These are phyloP conservation scores for Spergularia marina DNA, from an alignment of 148 eudicot species.

Conservation along the genomic window DNA sequence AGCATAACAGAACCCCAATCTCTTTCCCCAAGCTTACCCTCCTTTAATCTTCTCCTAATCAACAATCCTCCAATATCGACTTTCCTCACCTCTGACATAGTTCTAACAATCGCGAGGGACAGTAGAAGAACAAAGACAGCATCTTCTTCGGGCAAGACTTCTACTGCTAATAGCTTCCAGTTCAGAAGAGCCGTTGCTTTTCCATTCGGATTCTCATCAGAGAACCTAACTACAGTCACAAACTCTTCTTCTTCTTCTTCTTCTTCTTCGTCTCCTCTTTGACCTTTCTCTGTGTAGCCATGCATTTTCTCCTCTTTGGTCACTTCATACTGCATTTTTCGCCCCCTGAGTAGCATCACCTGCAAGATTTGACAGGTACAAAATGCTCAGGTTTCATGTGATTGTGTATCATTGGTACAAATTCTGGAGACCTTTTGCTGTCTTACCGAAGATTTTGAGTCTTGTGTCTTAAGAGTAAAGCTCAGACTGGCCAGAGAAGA, in stretches of 20 bases:
- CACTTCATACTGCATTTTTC: constrained; percentile 62
- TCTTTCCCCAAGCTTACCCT: constrained; percentile 52
- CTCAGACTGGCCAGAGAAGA: constrained; percentile 37
- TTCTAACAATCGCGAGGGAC: constrained; percentile 60
- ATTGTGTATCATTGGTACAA: background rate
- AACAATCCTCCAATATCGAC: constrained; percentile 75
- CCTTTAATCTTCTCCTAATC: constrained; percentile 63
- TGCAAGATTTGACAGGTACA: constrained; percentile 21
- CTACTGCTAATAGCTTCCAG: constrained; percentile 73
- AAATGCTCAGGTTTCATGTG: background rate
- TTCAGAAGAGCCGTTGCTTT: constrained; percentile 89
- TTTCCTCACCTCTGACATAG: constrained; percentile 58
- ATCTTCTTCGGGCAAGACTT: constrained; percentile 83
- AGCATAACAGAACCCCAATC: constrained; percentile 85
- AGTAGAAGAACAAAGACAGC: constrained; percentile 67
- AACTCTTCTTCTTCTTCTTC: constrained; percentile 58
- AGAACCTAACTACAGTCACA: constrained; percentile 66
- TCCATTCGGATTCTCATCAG: constrained; percentile 75
- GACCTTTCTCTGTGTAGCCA: constrained; percentile 2
- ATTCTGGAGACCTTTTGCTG: background rate
- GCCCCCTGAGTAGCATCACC: constrained; percentile 66
- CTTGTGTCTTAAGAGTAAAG: constrained; percentile 40
- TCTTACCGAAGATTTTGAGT: constrained; percentile 46
- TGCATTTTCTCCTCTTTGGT: constrained; percentile 26
- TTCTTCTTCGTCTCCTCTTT: constrained; percentile 12